phyloP scores from a whole-genome alignment of 306 rosid genomes.

The Castanea sativa region DNA sequence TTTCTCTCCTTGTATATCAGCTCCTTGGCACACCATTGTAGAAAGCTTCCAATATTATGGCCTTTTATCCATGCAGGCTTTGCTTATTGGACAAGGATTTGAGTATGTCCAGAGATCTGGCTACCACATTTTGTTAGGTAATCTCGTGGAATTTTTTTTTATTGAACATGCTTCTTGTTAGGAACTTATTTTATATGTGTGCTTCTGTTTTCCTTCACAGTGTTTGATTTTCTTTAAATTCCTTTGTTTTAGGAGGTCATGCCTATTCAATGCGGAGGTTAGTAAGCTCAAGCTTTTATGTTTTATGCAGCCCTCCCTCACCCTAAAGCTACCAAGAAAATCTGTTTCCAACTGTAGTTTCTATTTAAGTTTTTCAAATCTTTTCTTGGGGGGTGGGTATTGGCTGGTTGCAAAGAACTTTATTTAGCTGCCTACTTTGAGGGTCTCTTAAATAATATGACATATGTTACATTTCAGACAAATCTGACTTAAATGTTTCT shows the following conservation, averaged over 20 bases:
- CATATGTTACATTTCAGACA: background rate
- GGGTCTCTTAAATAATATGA: background rate
- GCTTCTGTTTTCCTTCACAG: background rate
- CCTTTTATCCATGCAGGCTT: constrained; percentile 10
- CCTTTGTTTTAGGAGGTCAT: constrained; percentile 23
- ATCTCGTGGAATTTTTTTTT: background rate
- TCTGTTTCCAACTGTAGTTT: background rate
- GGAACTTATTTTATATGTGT: background rate
- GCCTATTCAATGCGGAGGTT: constrained; percentile 22
- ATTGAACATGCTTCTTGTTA: background rate
- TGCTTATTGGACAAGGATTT: constrained; percentile 19
- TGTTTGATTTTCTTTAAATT: background rate
- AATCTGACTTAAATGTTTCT: background rate
- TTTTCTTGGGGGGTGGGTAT: background rate
- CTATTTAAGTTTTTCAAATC: background rate
- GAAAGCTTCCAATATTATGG: background rate
- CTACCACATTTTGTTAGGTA: constrained; percentile 24
- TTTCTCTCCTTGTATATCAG: background rate
- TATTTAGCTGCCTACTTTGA: background rate
- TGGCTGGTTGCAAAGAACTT: background rate
- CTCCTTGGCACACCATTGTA: background rate
- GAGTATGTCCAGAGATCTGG: constrained; percentile 21
- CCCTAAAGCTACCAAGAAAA: background rate
- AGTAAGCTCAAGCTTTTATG: constrained; percentile 12
- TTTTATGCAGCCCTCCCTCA: background rate